phyloP scores from a whole-genome alignment of 805 yeast genomes.

The Candida takata region DNA sequence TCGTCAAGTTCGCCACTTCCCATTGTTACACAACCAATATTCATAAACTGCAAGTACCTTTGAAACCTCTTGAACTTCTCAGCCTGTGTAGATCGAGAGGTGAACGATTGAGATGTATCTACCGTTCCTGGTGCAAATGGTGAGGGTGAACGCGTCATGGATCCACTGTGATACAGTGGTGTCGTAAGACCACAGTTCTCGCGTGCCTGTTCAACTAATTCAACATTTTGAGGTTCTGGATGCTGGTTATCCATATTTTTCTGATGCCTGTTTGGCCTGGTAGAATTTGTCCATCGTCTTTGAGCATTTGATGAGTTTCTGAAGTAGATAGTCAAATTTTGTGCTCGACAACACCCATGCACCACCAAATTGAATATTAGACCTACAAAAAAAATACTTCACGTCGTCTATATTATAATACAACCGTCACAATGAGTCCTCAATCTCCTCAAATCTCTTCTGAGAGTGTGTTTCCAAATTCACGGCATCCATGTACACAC shows the following conservation, averaged over 20 bases:
- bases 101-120: not conserved
- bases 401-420: not conserved
- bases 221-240: too few species aligned
- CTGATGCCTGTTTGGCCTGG: too few species aligned
- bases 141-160: not conserved
- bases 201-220: too few species aligned
- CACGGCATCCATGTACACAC: slow-evolving; percentile 76
- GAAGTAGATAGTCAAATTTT: not conserved
- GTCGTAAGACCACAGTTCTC: slow-evolving; percentile 7
- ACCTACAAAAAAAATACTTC: not conserved
- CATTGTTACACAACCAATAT: slow-evolving; percentile 6
- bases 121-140: slow-evolving; percentile 1
- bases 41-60: slow-evolving; percentile 10
- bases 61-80: slow-evolving; percentile 12
- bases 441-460: slow-evolving; percentile 31
- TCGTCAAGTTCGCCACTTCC: slow-evolving; percentile 11
- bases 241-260: too few species aligned
- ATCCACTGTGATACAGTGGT: slow-evolving; percentile 1
- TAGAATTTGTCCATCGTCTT: too few species aligned
- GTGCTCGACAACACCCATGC: not conserved
- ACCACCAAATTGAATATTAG: too few species aligned
- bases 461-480: slow-evolving; percentile 68
- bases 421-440: slow-evolving; percentile 3
- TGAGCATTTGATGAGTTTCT: too few species aligned
- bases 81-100: slow-evolving; percentile 8